Conservation (phyloP, 2,329 filamentous ascomycete species). For the Diaporthe caulivora region DNA sequence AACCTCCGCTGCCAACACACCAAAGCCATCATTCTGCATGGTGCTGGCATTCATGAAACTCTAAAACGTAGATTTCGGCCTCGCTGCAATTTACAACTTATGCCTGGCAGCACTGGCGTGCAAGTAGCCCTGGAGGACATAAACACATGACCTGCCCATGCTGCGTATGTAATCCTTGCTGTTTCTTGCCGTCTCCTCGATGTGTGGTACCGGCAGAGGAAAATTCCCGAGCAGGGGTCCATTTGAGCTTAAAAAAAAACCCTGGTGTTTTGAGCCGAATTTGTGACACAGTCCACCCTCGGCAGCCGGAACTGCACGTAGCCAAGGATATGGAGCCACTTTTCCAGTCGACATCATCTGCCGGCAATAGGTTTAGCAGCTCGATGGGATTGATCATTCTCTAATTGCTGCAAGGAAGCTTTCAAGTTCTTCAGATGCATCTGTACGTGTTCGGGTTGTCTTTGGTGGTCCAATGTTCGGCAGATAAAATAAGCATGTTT, state of each 20-base stretch:
- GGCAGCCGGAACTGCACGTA: constrained; percentile 3
- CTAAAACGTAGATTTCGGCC: not conserved
- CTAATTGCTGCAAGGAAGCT: not conserved
- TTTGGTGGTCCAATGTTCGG: not conserved
- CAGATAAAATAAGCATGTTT: not conserved
- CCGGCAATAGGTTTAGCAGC: not conserved
- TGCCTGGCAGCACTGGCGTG: not conserved
- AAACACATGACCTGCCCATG: not conserved
- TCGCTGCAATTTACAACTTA: not conserved
- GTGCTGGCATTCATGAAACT: not conserved
- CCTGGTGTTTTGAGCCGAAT: constrained; percentile 26
- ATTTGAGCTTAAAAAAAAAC: constrained; percentile 24
- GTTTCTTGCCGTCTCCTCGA: not conserved
- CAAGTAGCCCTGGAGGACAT: too few species aligned
- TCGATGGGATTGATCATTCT: not conserved
- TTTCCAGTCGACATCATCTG: not conserved
- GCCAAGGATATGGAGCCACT: constrained; percentile 5
- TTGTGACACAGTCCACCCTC: constrained; percentile 25
- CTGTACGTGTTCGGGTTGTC: not conserved
- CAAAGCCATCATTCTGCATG: not conserved
- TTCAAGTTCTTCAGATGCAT: not conserved
- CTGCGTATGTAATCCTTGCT: not conserved
- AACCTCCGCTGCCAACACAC: not conserved
- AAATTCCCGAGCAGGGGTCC: constrained; percentile 15
- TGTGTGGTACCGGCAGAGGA: constrained; percentile 11